Conservation (phyloP, 2,329 filamentous ascomycete species). For the Epichloe hybrida region DNA sequence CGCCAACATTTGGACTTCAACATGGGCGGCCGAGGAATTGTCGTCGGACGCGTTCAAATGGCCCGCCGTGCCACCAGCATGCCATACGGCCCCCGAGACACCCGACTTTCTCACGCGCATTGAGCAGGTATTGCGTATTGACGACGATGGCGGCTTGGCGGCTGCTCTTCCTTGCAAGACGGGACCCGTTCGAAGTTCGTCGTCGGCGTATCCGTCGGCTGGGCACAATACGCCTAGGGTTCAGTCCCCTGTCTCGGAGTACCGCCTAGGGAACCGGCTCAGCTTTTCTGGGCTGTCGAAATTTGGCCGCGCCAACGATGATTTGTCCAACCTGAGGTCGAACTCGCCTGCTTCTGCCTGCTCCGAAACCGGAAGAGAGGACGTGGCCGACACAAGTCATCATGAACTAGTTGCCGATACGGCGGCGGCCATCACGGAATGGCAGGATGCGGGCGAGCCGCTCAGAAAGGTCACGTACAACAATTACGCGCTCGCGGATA, state of each 20-base stretch:
- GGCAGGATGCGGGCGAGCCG: conserved; percentile 12
- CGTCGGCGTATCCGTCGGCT: conserved; percentile 19
- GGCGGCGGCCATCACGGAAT: conserved; percentile 12
- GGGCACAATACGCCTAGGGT: conserved; percentile 9
- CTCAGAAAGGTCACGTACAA: conserved; percentile 11
- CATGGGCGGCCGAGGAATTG: not conserved
- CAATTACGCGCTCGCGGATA: conserved; percentile 15
- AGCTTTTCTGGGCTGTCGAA: conserved; percentile 17
- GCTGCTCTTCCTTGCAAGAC: not conserved
- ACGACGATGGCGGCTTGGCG: not conserved
- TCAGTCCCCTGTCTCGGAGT: conserved; percentile 16
- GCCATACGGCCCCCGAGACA: conserved; percentile 1
- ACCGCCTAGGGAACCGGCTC: conserved; percentile 10
- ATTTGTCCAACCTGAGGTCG: conserved; percentile 17
- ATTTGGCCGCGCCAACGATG: conserved; percentile 17
- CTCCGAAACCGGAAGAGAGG: conserved; percentile 2
- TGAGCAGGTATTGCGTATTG: conserved; percentile 7
- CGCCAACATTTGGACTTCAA: not conserved
- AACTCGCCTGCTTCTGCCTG: conserved; percentile 12
- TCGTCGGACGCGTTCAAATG: not conserved
- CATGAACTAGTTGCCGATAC: conserved; percentile 14
- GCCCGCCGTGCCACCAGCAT: not conserved
- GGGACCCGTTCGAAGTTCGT: conserved; percentile 13
- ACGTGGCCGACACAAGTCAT: conserved; percentile 7
- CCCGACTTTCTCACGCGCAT: conserved; percentile 10